A percentile compares a stretch with the other conserved stretches of the same genome.
These are phyloP conservation scores for Linum trigynum DNA, from an alignment of 345 rosid genomes.

Conservation along the genomic window DNA sequence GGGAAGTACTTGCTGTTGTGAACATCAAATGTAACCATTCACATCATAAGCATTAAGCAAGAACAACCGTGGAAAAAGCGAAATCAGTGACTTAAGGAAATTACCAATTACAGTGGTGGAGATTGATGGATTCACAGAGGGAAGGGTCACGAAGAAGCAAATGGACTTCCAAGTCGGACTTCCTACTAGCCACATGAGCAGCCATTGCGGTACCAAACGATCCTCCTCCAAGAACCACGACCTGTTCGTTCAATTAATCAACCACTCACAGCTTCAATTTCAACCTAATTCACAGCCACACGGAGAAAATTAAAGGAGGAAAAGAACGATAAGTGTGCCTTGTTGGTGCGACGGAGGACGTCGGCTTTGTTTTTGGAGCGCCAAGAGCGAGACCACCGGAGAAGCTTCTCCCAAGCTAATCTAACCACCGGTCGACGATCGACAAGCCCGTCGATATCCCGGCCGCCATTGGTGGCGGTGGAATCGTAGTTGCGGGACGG, in stretches of 20 bases:
- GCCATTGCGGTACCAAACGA: constrained; percentile 97
- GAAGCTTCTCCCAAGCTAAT: constrained; percentile 83
- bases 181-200: constrained; percentile 72
- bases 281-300: background rate
- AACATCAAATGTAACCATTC: background rate
- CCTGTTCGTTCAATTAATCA: constrained; percentile 26
- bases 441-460: constrained; percentile 22
- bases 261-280: background rate
- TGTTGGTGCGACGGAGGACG: constrained; percentile 66
- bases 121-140: constrained; percentile 62
- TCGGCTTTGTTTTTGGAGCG: constrained; percentile 68
- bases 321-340: constrained; percentile 29
- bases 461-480: constrained; percentile 10
- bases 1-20: constrained; percentile 71
- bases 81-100: constrained; percentile 3
- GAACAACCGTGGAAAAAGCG: background rate
- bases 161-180: constrained; percentile 56
- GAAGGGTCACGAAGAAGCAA: constrained; percentile 74
- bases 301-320: background rate
- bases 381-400: constrained; percentile 86
- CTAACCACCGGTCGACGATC: constrained; percentile 64
- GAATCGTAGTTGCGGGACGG: background rate
- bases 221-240: constrained; percentile 95
- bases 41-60: constrained; percentile 12
- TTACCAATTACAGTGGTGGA: constrained; percentile 48